phyloP scores from a whole-genome alignment of 2,329 filamentous ascomycete genomes.

The Chaetomium sp. region DNA sequence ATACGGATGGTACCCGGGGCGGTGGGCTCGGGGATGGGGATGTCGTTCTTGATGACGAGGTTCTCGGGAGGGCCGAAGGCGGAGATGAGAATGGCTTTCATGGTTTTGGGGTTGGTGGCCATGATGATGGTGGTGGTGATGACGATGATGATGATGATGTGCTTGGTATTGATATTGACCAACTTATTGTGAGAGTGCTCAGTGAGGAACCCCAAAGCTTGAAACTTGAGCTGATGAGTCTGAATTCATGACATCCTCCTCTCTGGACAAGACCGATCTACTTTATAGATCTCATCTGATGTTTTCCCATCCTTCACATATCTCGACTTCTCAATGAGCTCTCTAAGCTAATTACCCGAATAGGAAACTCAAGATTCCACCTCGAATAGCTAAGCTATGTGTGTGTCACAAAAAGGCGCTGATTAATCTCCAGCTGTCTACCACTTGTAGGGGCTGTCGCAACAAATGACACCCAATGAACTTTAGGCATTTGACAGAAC shows the following conservation, averaged over 20 bases:
- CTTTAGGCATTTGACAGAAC: no score
- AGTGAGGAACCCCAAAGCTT: not conserved
- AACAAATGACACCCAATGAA: no score
- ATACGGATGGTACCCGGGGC: slow-evolving; percentile 28
- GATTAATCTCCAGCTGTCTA: not conserved
- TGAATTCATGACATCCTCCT: not conserved
- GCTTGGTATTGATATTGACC: not conserved
- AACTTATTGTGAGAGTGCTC: not conserved
- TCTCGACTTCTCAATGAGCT: not conserved
- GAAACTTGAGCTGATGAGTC: not conserved
- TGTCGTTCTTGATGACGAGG: slow-evolving; percentile 23
- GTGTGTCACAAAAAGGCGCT: not conserved
- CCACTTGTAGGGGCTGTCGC: not conserved
- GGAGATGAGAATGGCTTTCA: slow-evolving; percentile 31
- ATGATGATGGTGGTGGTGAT: not conserved
- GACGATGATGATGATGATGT: not conserved
- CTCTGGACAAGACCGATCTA: not conserved
- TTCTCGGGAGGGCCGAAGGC: slow-evolving; percentile 29
- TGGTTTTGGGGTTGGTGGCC: slow-evolving; percentile 15
- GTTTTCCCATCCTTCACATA: not conserved
- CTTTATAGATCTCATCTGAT: not conserved
- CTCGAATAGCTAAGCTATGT: not conserved
- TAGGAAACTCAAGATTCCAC: not conserved
- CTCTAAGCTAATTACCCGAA: not conserved
- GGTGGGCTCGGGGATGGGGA: slow-evolving; percentile 12